Percentiles rank a stretch among this genome's conserved stretches.
These are phyloP conservation scores for Fraxinus albicans DNA, from an alignment of 305 asterid species.

Conservation along the genomic window DNA sequence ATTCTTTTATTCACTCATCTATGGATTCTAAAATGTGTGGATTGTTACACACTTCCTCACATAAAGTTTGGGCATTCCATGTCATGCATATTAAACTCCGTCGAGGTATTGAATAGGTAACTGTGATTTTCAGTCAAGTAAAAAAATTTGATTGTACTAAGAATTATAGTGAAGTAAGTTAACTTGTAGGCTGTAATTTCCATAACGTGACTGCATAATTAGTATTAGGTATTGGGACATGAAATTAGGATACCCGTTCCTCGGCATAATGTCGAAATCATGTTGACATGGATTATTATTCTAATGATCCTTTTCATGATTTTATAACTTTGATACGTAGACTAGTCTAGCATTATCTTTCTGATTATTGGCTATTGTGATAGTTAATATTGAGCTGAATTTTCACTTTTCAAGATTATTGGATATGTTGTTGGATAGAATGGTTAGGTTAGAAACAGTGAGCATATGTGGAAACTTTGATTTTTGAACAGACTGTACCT, in stretches of 20 bases:
- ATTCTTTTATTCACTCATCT: slow-evolving; percentile 3
- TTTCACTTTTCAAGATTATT: not conserved
- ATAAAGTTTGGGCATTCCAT: not conserved
- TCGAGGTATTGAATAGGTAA: not conserved
- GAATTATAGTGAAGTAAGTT: not conserved
- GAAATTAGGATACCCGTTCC: not conserved
- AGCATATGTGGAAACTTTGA: not conserved
- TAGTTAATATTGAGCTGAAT: not conserved
- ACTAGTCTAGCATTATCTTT: not conserved
- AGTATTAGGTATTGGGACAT: not conserved
- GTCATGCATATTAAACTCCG: not conserved
- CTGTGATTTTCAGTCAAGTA: not conserved
- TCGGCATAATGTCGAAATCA: not conserved
- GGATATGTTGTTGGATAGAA: slow-evolving; percentile 3
- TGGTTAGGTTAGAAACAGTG: not conserved
- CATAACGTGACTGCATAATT: not conserved
- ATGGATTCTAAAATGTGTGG: slow-evolving; percentile 1
- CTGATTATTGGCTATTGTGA: not conserved
- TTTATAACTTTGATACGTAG: not conserved
- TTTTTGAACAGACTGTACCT: not conserved
- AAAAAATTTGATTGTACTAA: not conserved
- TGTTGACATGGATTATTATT: not conserved
- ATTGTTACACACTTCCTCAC: not conserved
- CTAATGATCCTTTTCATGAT: slow-evolving; percentile 1
- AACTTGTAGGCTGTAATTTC: not conserved